These are phyloP conservation scores for Aaosphaeria pasadenensis DNA, from an alignment of 2,329 filamentous ascomycete genomes.

Conservation along the genomic window DNA sequence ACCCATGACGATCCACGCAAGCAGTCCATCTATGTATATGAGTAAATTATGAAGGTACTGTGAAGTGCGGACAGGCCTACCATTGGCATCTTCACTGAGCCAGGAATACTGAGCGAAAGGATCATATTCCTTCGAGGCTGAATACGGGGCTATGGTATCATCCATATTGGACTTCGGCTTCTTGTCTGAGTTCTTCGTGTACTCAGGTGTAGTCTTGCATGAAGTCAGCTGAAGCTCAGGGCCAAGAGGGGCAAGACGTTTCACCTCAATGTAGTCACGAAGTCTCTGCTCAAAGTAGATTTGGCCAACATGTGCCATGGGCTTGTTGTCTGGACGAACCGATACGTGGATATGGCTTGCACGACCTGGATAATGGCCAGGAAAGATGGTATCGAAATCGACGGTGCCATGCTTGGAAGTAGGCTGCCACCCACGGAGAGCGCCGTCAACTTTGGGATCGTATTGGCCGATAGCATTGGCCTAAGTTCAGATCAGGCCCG, in stretches of 20 bases:
- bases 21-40: slow-evolving; percentile 17
- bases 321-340: slow-evolving; percentile 11
- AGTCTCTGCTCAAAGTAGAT: slow-evolving; percentile 46
- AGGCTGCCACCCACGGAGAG: slow-evolving; percentile 47
- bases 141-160: slow-evolving; percentile 24
- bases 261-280: not conserved
- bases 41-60: not conserved
- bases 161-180: slow-evolving; percentile 12
- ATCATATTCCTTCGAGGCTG: slow-evolving; percentile 13
- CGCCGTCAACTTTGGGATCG: not conserved
- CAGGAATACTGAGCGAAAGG: slow-evolving; percentile 22
- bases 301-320: slow-evolving; percentile 43
- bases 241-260: not conserved
- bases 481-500: not conserved
- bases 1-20: slow-evolving; percentile 24
- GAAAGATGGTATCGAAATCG: slow-evolving; percentile 48
- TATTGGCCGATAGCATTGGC: not conserved
- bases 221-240: not conserved
- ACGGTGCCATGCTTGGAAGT: slow-evolving; percentile 48
- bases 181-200: slow-evolving; percentile 8
- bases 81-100: slow-evolving; percentile 13
- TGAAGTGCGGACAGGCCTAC: not conserved
- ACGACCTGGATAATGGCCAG: slow-evolving; percentile 38
- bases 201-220: not conserved
- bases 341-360: slow-evolving; percentile 26